A percentile compares a stretch with the other conserved stretches of the same genome.
phyloP scores from a whole-genome alignment of 805 yeast genomes.

The Kluyveromyces starmeri region DNA sequence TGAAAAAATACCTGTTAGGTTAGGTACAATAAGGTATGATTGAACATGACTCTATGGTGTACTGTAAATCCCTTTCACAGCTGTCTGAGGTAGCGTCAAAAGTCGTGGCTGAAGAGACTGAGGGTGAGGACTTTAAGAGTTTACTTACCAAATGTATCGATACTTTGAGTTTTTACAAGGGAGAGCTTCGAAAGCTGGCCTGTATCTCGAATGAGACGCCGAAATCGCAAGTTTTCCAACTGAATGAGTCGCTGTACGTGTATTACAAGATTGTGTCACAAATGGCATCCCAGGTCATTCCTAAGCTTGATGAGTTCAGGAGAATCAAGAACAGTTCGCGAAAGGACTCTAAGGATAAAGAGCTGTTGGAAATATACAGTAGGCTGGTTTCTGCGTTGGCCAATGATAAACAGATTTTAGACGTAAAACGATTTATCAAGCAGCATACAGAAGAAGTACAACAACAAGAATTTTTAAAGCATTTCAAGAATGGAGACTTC shows the following conservation, averaged over 20 bases:
- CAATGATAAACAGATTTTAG: constrained; percentile 23
- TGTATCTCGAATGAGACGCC: background rate
- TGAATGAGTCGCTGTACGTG: constrained; percentile 27
- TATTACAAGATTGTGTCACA: constrained; percentile 29
- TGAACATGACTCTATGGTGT: background rate
- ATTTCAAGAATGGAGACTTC: constrained; percentile 6
- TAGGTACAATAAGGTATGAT: too few species aligned
- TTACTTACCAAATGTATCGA: constrained; percentile 25
- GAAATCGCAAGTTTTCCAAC: constrained; percentile 9
- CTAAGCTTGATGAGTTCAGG: constrained; percentile 19
- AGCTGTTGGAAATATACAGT: constrained; percentile 26
- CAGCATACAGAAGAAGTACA: constrained; percentile 10
- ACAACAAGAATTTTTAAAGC: background rate
- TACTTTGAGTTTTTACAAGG: constrained; percentile 25
- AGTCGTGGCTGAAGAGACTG: constrained; percentile 16
- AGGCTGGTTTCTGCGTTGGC: constrained; percentile 23
- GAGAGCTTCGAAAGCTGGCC: constrained; percentile 21
- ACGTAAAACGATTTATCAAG: constrained; percentile 20
- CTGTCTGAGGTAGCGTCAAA: constrained; percentile 17
- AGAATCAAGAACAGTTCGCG: constrained; percentile 13
- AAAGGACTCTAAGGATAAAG: constrained; percentile 14
- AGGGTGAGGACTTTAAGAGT: constrained; percentile 16
- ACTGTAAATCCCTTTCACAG: constrained; percentile 14
- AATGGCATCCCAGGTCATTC: constrained; percentile 22
- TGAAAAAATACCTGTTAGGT: too few species aligned